Evolutionary conservation across 108 stramenopile genomes (phyloP), one percentile per base, ranked within the genome.

Genomic region (Nannochloropsis oceanica): DNA sequence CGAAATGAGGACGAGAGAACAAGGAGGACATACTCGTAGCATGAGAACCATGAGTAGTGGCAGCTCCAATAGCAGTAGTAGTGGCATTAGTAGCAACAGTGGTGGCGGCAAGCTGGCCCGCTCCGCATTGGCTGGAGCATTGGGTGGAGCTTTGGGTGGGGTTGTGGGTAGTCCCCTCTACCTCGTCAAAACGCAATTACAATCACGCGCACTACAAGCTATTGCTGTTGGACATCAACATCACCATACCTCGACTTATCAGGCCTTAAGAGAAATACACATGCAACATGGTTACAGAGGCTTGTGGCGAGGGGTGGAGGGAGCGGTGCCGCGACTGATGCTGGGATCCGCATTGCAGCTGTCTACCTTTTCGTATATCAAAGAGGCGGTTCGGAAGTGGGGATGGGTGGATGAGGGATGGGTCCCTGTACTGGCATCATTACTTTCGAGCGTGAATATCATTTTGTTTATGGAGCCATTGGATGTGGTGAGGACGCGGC

Each of bases 321-420:
- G 84, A 13, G 86, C 88, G 14, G 85, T 89, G 82, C 80, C 85
- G 34, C 42, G 88, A 25, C 82, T 89, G 27, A 83, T 25, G 85
- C 81, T 85, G 13, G 88, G 88, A 8, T 82, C 81, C 10, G 81
- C 88, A 0, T 18, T 85, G 13, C 88, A 89, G 88, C 85, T 89
- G 82, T 82, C 84, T 27, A 27, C 34, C 18, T 89, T 85, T 82
- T 85, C 84, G 18, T 89, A 85, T 11, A 85, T 85, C 82, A 89
- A 89, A 85, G 83, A 59, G 1, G 83, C 83, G n/a, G 83, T 87
- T 24, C 82, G 83, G 43, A 13, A 80, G 13, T 84, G 80, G 26
- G 87, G 87, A 11, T 27, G 80, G 34, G 83, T 87, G 83, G 83
- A 87, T 43, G 87, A 87, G 59, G 22, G 0, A 18, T 73, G 59